Evolutionary conservation across 371 early-diverging fungal genomes (phyloP).

Genomic region (Mortierella sp.): DNA sequence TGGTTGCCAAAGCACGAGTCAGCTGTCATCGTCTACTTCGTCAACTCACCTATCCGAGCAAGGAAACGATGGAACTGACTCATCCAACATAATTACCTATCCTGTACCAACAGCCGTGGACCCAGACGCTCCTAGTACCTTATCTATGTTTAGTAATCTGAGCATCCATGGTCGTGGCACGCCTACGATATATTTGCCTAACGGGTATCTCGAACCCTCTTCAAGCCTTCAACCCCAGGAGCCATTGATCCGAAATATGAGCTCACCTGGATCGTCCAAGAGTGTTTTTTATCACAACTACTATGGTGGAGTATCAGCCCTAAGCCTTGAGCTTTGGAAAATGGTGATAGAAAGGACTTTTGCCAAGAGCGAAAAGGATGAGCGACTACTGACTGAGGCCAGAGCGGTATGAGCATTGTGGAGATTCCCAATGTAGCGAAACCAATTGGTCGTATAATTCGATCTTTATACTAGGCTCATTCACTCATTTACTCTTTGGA

Average conservation of each 20-base stretch:
- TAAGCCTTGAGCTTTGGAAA: conserved; percentile 65
- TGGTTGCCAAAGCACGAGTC: conserved; percentile 18
- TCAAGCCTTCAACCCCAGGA: conserved; percentile 38
- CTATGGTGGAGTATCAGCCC: conserved; percentile 32
- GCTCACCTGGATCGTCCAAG: conserved; percentile 38
- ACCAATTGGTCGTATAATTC: background rate
- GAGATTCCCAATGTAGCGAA: background rate
- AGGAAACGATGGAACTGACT: conserved; percentile 8
- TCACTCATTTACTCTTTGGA: background rate
- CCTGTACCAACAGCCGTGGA: conserved; percentile 16
- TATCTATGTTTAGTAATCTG: conserved; percentile 40
- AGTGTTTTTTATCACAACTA: conserved; percentile 33
- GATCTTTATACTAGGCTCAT: background rate
- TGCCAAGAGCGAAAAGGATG: conserved; percentile 68
- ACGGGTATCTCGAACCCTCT: conserved; percentile 30
- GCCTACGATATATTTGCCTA: conserved; percentile 45
- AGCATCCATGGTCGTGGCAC: conserved; percentile 49
- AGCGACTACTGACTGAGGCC: conserved; percentile 63
- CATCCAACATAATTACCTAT: conserved; percentile 12
- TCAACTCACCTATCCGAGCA: conserved; percentile 11
- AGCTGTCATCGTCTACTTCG: conserved; percentile 14
- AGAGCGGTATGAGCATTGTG: conserved; percentile 49
- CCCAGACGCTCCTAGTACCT: conserved; percentile 14
- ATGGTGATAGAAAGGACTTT: conserved; percentile 62
- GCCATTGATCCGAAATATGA: conserved; percentile 34